phyloP scores from a whole-genome alignment of 169 alveolate genomes.

The Plasmodium billcollinsi region DNA sequence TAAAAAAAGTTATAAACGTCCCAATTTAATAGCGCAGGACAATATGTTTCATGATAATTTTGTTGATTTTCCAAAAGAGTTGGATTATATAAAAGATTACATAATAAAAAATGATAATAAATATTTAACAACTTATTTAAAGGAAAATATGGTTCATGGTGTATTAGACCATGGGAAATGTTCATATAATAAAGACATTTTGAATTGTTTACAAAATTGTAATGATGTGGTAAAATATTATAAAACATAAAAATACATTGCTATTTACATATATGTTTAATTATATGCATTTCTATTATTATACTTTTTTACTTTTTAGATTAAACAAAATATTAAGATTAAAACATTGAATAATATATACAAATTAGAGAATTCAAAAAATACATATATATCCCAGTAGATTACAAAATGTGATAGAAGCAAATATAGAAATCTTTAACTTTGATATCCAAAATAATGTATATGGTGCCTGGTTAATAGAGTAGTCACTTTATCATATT shows the following conservation, averaged over 20 bases:
- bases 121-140: conserved; percentile 4
- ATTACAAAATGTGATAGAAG: not conserved
- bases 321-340: conserved; percentile 19
- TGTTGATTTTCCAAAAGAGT: conserved; percentile 25
- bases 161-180: not conserved
- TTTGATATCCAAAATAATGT: too few relatives aligned
- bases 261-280: not conserved
- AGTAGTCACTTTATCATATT: too few relatives aligned
- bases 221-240: conserved; percentile 17
- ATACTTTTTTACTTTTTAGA: conserved; percentile 20
- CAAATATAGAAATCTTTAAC: too few relatives aligned
- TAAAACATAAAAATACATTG: not conserved
- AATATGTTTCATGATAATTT: conserved; percentile 30
- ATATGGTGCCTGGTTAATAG: too few relatives aligned
- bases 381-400: conserved; percentile 18
- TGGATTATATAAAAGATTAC: conserved; percentile 57
- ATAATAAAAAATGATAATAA: conserved; percentile 35
- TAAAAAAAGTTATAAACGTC: not conserved
- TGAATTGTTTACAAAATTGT: conserved; percentile 2
- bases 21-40: not conserved
- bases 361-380: conserved; percentile 18
- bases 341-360: conserved; percentile 37
- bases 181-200: not conserved
- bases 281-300: not conserved
- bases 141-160: conserved; percentile 1